Percentiles rank a stretch among this genome's conserved stretches.
Conservation (phyloP, 164 flowering plant genomes). For the Berberis thunbergii region DNA sequence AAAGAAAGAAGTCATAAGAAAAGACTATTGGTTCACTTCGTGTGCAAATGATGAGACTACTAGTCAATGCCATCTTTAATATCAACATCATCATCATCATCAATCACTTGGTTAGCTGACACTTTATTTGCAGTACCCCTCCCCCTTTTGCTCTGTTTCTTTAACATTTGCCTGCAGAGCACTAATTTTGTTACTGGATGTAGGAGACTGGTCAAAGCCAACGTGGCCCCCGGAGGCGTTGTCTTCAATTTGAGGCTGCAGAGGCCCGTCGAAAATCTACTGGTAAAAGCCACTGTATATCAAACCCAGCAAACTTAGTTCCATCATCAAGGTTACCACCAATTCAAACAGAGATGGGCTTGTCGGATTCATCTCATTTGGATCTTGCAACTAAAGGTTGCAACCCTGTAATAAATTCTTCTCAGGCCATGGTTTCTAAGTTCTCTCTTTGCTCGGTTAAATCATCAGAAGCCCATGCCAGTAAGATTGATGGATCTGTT, state of each 20-base stretch:
- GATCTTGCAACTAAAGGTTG: slow-evolving; percentile 14
- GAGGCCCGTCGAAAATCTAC: slow-evolving; percentile 12
- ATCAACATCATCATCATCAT: not conserved
- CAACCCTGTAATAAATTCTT: slow-evolving; percentile 4
- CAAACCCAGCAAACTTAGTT: slow-evolving; percentile 1
- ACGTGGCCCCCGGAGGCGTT: slow-evolving; percentile 28
- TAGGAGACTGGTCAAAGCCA: slow-evolving; percentile 27
- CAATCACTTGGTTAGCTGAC: not conserved
- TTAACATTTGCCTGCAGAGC: not conserved
- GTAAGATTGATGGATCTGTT: slow-evolving; percentile 9
- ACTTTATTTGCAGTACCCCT: not conserved
- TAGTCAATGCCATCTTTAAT: not conserved
- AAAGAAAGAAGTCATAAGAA: too few relatives aligned
- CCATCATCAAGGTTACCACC: slow-evolving; percentile 11
- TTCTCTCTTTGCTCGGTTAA: slow-evolving; percentile 6
- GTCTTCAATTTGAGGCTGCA: slow-evolving; percentile 45
- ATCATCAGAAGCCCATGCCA: slow-evolving; percentile 5
- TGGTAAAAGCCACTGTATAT: not conserved
- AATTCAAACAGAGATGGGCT: slow-evolving; percentile 13
- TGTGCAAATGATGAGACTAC: not conserved
- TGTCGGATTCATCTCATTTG: slow-evolving; percentile 8
- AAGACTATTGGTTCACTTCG: not conserved
- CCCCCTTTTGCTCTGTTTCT: not conserved
- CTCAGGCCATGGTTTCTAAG: slow-evolving; percentile 12
- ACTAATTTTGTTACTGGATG: slow-evolving; percentile 10